Base-by-base conservation (phyloP, 2,329 filamentous ascomycete genomes). In the Drechslera avenae region DNA sequence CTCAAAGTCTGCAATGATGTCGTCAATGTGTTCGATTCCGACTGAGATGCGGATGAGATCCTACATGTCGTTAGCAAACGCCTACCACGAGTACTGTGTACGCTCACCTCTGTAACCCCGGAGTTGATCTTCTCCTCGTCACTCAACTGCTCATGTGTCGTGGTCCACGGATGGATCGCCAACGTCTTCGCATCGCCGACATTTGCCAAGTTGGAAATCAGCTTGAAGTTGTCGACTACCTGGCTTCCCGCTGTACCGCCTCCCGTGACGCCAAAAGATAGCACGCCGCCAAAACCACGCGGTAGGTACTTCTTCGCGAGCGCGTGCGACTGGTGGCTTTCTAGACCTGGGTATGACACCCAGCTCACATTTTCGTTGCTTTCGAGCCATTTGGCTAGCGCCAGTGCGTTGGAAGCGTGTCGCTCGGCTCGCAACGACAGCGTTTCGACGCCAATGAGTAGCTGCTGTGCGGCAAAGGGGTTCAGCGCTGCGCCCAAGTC, bases 201-300 rank as follows among this genome's bases (percentile, higher is more conserved):
- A 72, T 99, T 99, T 50, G 94, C 94, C 62, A 97, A 79, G 76
- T 97, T 97, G 14, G 91, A 96, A 66, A 97, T 91, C 62, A 99
- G 78, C 82, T 95, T 94, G 80, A 99, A 95, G 63, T 86, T 86
- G 75, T 99, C 94, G 44, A 97, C 94, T 26, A 97, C 85, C 75
- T 91, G 86, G 72, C 86, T 89, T 54, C 94, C 93, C 13, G 89
- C 91, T n/a, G 78, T 81, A 54, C 84, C 90, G 53, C 90, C 91
- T 2, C 93, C 92, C 79, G 95, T 96, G 55, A 97, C 88, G 45
- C 94, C 94, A 64, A 99, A 94, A 64, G 89, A 95, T 57, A 99
- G 76, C 14, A 99, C 92, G 65, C 94, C 92, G 41, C 93, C 93
- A 66, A 88, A 94, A 6, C 93, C 93, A 55, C 87, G 83, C 66